Evolutionary conservation across 441 rosid species (phyloP).

Genomic region (Pelargonium australe): DNA sequence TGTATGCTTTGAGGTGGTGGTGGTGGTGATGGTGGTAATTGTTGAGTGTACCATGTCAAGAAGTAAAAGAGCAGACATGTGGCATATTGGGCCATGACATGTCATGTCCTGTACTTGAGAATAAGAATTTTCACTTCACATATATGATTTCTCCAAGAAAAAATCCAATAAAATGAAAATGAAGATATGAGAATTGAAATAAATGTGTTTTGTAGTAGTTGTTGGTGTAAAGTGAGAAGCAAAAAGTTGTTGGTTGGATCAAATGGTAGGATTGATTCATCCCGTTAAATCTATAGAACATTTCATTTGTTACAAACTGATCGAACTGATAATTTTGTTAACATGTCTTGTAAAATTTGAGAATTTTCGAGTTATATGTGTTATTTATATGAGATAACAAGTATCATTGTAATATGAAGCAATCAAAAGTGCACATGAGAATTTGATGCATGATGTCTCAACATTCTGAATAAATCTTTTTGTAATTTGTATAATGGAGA

Average conservation of each 20-base stretch:
- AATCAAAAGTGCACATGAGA: not conserved
- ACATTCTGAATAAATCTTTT: not conserved
- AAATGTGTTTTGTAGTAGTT: too few relatives aligned
- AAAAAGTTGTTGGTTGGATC: too few relatives aligned
- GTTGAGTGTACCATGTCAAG: conserved; percentile 24
- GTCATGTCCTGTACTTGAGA: conserved; percentile 16
- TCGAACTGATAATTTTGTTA: not conserved
- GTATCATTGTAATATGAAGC: not conserved
- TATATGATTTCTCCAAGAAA: not conserved
- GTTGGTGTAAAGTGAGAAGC: too few relatives aligned
- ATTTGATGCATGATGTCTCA: not conserved
- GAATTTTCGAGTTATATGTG: not conserved
- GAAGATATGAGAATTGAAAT: too few relatives aligned
- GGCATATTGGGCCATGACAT: conserved; percentile 34
- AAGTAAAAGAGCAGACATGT: conserved; percentile 27
- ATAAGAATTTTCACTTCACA: conserved; percentile 30
- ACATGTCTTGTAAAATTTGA: not conserved
- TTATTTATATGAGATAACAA: too few relatives aligned
- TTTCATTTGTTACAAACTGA: too few relatives aligned
- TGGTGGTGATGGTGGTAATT: conserved; percentile 39
- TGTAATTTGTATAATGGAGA: not conserved
- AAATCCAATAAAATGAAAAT: not conserved
- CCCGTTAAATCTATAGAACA: too few relatives aligned
- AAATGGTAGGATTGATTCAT: too few relatives aligned
- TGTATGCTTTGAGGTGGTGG: conserved; percentile 31